Percentiles rank a stretch among this genome's conserved stretches.
These are phyloP conservation scores for Podaxis carcinomalis DNA, from an alignment of 768 basidiomycete species.

Conservation along the genomic window DNA sequence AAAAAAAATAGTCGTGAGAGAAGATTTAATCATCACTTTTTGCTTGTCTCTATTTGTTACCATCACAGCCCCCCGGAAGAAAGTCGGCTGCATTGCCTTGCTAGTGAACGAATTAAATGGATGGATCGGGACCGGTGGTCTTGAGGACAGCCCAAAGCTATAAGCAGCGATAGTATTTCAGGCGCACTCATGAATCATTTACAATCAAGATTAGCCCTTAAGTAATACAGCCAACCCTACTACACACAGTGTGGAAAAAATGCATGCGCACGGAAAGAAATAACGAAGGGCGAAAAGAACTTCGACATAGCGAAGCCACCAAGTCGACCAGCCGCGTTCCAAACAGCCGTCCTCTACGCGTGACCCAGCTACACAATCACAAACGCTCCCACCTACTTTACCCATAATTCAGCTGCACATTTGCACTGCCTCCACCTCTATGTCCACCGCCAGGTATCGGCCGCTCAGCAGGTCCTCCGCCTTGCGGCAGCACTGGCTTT, in stretches of 20 bases:
- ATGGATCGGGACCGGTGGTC: too few relatives aligned
- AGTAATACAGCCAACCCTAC: not conserved
- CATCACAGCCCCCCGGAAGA: not conserved
- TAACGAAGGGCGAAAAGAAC: not conserved
- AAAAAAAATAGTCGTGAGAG: not conserved
- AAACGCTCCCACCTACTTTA: not conserved
- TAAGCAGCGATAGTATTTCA: too few relatives aligned
- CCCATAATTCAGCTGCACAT: constrained; percentile 22
- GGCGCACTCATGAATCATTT: too few relatives aligned
- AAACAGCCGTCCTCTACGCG: too few relatives aligned
- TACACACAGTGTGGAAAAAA: not conserved
- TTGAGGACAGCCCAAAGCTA: too few relatives aligned
- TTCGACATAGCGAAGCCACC: too few relatives aligned
- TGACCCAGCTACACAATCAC: too few relatives aligned
- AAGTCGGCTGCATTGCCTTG: too few relatives aligned
- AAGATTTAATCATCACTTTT: not conserved
- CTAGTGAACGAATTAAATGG: too few relatives aligned
- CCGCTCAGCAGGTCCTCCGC: constrained; percentile 4
- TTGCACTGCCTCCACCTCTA: constrained; percentile 8
- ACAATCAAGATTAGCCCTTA: too few relatives aligned
- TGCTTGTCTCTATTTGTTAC: constrained; percentile 3
- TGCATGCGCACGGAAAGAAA: not conserved
- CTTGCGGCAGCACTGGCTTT: constrained; percentile 12
- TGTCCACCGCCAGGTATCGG: not conserved
- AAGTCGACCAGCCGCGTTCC: too few relatives aligned